phyloP scores from a whole-genome alignment of 805 yeast genomes.

The Jamesozyma rosinii region DNA sequence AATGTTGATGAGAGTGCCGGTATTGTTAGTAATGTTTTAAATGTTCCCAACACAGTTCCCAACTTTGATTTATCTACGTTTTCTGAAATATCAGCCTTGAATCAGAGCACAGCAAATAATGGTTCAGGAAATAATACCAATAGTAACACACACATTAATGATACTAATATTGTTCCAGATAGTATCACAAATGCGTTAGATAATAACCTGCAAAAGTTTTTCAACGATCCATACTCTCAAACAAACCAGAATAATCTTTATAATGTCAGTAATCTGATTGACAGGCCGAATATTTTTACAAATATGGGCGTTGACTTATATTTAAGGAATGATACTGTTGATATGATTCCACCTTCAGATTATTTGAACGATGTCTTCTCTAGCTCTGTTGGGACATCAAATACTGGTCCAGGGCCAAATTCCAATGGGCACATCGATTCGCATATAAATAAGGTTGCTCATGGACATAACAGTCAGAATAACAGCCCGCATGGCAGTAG shows the following conservation, averaged over 20 bases:
- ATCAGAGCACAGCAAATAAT: not conserved
- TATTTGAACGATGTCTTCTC: constrained; percentile 21
- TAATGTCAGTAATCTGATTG: constrained; percentile 27
- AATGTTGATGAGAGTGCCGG: not conserved
- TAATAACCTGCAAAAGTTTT: constrained; percentile 3
- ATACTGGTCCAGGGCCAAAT: not conserved
- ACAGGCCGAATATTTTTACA: constrained; percentile 21
- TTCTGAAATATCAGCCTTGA: not conserved
- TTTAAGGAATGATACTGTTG: constrained; percentile 15
- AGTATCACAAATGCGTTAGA: constrained; percentile 2
- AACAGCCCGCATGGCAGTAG: not conserved
- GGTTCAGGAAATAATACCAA: not conserved
- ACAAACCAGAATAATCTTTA: constrained; percentile 4
- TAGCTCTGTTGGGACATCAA: not conserved
- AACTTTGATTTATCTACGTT: constrained; percentile 1
- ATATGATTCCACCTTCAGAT: constrained; percentile 15
- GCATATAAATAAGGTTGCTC: not conserved
- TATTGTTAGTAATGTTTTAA: not conserved
- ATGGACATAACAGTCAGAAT: not conserved
- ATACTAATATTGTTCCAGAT: not conserved
- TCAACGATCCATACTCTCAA: constrained; percentile 5
- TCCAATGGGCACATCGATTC: not conserved
- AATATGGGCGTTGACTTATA: constrained; percentile 13
- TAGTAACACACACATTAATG: not conserved
- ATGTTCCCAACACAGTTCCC: not conserved